Evolutionary conservation across 2,329 filamentous ascomycete genomes (phyloP).

Genomic region (Stagonosporopsis cucurbitacearum): DNA sequence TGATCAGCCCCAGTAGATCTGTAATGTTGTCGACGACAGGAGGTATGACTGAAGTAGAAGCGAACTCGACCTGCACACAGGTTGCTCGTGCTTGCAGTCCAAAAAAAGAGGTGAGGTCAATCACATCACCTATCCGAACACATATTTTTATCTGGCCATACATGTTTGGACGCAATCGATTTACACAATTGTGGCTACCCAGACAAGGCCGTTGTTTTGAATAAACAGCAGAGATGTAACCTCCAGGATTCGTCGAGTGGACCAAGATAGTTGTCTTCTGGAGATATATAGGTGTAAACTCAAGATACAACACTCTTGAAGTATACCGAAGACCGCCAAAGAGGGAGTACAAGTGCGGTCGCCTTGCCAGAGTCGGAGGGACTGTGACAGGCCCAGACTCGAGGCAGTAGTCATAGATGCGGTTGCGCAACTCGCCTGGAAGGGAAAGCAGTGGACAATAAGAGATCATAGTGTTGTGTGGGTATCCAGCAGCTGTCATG

Average conservation of each 20-base stretch:
- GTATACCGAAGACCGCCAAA: slow-evolving; percentile 3
- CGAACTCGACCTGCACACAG: background rate
- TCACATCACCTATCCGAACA: background rate
- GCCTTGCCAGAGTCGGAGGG: background rate
- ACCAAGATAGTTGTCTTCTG: background rate
- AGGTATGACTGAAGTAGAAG: background rate
- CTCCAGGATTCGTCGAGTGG: background rate
- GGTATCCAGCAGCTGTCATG: too few relatives aligned
- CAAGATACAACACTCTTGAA: background rate
- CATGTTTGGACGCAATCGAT: background rate
- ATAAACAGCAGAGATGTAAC: background rate
- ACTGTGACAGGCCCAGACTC: background rate
- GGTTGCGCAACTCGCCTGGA: slow-evolving; percentile 4
- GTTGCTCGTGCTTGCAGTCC: background rate
- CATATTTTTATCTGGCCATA: background rate
- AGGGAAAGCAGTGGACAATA: background rate
- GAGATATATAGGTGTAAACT: background rate
- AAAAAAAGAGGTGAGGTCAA: background rate
- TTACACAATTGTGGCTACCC: background rate
- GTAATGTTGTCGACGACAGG: background rate
- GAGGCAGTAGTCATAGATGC: slow-evolving; percentile 8
- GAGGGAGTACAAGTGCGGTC: background rate
- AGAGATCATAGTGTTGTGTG: too few relatives aligned
- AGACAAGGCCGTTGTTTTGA: background rate
- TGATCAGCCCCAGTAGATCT: background rate